Evolutionary conservation across 495 filamentous ascomycete genomes (phyloP), one percentile per base, ranked within the genome.

Genomic region (Tuber indicum): DNA sequence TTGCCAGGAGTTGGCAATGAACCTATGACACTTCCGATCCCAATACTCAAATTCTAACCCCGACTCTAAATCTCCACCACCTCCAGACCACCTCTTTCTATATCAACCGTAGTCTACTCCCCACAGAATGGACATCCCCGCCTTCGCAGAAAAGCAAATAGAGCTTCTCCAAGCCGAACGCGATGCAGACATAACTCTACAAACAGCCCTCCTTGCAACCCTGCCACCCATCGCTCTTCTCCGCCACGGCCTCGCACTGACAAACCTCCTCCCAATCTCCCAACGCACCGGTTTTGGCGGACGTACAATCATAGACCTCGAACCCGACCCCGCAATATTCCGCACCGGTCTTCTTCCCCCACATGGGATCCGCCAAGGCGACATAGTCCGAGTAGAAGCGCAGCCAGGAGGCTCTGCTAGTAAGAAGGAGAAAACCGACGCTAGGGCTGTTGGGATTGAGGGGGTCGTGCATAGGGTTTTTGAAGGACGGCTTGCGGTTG

Each of bases 271-370:
- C 32, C 85, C 97, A 19, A 84, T 87, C n/a, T 89, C 91, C 72
- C 92, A 92, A 84, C 91, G 94, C n/a, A 98, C 96, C 0, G 96
- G 96, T 0, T 85, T 97, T 14, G 96, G 95, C 36, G 96, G 96
- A 1, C 91, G 93, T 52, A 92, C 92, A 0, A 90, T 99, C 4
- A 85, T 97, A 26, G 94, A 97, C 81, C 91, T 98, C 36, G 88
- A 86, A 3, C 88, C 90, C 0, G 95, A 98, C 81, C 80, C 88
- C 3, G 94, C 94, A 4, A 88, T 92, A 21, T 83, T 86, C 0
- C 52, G 73, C 7, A 85, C 85, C 42, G 85, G 84, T 0, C 87
- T 90, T 26, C 82, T 97, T 3, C 90, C 90, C 0, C 90, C 94
- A 77, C 93, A 97, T 88, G 95, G 94, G 12, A 88, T 99, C 52